Percentiles rank a stretch among this genome's conserved stretches.
Evolutionary conservation across 306 rosid genomes (phyloP).

Genomic region (Trifolium subterraneum): DNA sequence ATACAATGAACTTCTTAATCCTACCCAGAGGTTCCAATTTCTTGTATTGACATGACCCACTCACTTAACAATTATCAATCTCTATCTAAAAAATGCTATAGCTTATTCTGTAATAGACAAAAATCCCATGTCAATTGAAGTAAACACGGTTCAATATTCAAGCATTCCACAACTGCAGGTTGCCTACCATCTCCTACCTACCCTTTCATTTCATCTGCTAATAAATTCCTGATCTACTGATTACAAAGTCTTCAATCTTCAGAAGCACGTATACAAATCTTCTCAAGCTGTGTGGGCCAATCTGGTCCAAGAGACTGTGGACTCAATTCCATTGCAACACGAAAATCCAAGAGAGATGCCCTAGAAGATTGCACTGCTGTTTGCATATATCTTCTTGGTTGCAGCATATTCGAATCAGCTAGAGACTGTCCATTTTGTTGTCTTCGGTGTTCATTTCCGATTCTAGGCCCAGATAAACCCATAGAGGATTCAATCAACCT

Average conservation of each 20-base stretch:
- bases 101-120: slow-evolving; percentile 49
- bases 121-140: slow-evolving; percentile 46
- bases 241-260: slow-evolving; percentile 60
- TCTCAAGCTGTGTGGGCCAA: slow-evolving; percentile 87
- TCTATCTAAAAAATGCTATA: slow-evolving; percentile 55
- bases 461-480: slow-evolving; percentile 63
- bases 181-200: slow-evolving; percentile 45
- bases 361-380: slow-evolving; percentile 44
- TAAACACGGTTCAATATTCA: slow-evolving; percentile 39
- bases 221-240: slow-evolving; percentile 36
- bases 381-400: slow-evolving; percentile 50
- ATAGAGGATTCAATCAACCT: slow-evolving; percentile 76
- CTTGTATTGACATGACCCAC: slow-evolving; percentile 52
- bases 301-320: slow-evolving; percentile 83
- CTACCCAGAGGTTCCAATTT: slow-evolving; percentile 49
- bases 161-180: slow-evolving; percentile 47
- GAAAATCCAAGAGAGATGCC: slow-evolving; percentile 67
- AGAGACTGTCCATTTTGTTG: slow-evolving; percentile 33
- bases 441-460: slow-evolving; percentile 44
- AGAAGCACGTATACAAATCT: slow-evolving; percentile 63
- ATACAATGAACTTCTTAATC: slow-evolving; percentile 47
- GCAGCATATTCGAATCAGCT: slow-evolving; percentile 47
- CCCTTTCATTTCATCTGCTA: slow-evolving; percentile 34
- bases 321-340: slow-evolving; percentile 73
- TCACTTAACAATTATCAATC: slow-evolving; percentile 51